Base-by-base conservation (phyloP, 768 basidiomycete species). In the Pleurotus sapidus region DNA sequence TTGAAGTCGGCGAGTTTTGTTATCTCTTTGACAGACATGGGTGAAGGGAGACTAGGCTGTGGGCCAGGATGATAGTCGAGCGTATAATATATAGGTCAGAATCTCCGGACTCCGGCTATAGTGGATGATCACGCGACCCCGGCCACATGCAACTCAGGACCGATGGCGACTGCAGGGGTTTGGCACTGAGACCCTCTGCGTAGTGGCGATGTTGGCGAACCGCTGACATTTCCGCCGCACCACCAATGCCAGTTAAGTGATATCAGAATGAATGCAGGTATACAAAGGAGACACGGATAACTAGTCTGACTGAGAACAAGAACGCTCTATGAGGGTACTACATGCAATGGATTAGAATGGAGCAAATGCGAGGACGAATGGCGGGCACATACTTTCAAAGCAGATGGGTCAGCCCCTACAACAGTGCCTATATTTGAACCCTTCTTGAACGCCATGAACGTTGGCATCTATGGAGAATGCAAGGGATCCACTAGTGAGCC, bases 361-460 rank as follows among this genome's bases (percentile, higher is more conserved):
- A 34, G 30, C 30, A 7, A 11, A 11, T 34, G 8, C 30, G 4
- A 12, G 30, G 4, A 34, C n/a, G n/a, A 23, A n/a, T n/a, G 15
- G n/a, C n/a, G 42, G 9, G 8, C 30, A 46, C 57, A 25, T 15
- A 63, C 62, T 49, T 55, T 39, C 18, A 63, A 49, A 4, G 18
- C 40, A 17, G 23, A 5, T 5, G 58, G 55, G 38, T 60, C 46
- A 17, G 62, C 60, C 17, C 62, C 62, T n/a, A 63, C 49, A 3
- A 56, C 46, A 12, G 27, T 57, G 2, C 46, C 57, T 30, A 58
- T 46, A 20, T 56, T 61, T 30, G 61, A 20, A 2, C 62, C 62
- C 15, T 51, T 43, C 45, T 58, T 56, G 57, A 39, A 63, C 3
- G 57, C 56, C 11, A 67, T 54, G 62, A 78, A 79, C 0, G 76